Evolutionary conservation across 2,329 filamentous ascomycete species (phyloP).

Genomic region (Colletotrichum graminicola): DNA sequence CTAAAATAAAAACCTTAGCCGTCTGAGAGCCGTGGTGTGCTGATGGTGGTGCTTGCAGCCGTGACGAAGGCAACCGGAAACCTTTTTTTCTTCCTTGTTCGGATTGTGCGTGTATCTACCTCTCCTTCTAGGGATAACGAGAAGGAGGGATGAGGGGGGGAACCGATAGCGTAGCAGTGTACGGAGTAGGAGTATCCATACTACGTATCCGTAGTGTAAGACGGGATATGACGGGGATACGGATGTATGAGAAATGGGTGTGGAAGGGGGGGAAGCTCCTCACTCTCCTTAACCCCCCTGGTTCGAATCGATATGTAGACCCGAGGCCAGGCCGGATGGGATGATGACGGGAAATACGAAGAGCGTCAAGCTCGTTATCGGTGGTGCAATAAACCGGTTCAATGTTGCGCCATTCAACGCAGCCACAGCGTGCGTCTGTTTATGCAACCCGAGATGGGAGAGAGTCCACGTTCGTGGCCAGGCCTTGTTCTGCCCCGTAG

Average conservation of each 20-base stretch:
- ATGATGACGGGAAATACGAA: conserved; percentile 36
- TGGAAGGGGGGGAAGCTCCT: background rate
- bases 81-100: background rate
- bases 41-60: background rate
- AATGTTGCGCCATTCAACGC: conserved; percentile 12
- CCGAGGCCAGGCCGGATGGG: conserved; percentile 34
- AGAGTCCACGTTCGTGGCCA: conserved; percentile 32
- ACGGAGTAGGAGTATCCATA: too few species aligned
- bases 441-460: conserved; percentile 17
- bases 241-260: conserved; percentile 40
- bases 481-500: conserved; percentile 18
- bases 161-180: conserved; percentile 26
- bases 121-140: conserved; percentile 12
- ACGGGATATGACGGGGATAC: conserved; percentile 37
- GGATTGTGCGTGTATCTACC: background rate
- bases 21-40: background rate
- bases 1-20: conserved; percentile 31
- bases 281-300: conserved; percentile 32
- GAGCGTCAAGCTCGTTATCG: conserved; percentile 26
- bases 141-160: conserved; percentile 26
- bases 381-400: conserved; percentile 40
- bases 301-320: conserved; percentile 31
- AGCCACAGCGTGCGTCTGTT: conserved; percentile 15
- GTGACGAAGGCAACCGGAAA: conserved; percentile 2
- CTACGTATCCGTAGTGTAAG: background rate